Evolutionary conservation across 495 filamentous ascomycete species (phyloP), one percentile per base, ranked within the genome.

Genomic region (Xylaria grammica): DNA sequence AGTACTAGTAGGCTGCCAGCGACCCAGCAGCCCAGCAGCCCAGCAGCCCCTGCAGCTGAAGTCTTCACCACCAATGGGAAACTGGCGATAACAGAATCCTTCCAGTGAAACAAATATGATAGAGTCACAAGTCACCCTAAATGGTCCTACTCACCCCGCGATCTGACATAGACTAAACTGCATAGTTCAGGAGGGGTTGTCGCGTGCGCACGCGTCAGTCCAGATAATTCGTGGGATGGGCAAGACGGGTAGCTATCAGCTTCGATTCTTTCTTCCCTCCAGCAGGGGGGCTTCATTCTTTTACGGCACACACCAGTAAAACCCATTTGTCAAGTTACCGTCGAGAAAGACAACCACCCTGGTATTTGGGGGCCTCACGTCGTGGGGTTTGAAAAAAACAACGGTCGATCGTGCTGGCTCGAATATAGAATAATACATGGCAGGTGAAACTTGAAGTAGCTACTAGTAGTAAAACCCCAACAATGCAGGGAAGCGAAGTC

Each of bases 21-120:
- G n/a, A n/a, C n/a, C n/a, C n/a, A n/a, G n/a, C n/a, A n/a, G n/a
- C n/a, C n/a, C n/a, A n/a, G n/a, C n/a, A n/a, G n/a, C 19, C 29
- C 19, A 54, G 51, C 26, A 45, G 36, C 54, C 54, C 54, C 38
- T 44, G 54, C 54, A 58, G 54, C 54, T 58, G 54, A 58, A 32
- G 9, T 20, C 17, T 11, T 17, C 40, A 20, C 36, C 54, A 27
- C 57, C 57, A 60, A 60, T 60, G 22, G 45, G 45, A 36, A 26
- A 13, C 19, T 49, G 29, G 45, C 57, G 57, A 60, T 60, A 60
- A 60, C 57, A 24, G 29, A 49, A 50, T 10, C 27, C 29, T 60
- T 8, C 27, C 4, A 26, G 32, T 30, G 32, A 60, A 42, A 50
- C 57, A 60, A 60, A 60, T 60, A 46, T n/a, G 27, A 60, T 60